Percentiles rank a stretch among this genome's conserved stretches.
Evolutionary conservation across 371 early-diverging fungal genomes (phyloP).

Genomic region (Syncephalastrum sp.): DNA sequence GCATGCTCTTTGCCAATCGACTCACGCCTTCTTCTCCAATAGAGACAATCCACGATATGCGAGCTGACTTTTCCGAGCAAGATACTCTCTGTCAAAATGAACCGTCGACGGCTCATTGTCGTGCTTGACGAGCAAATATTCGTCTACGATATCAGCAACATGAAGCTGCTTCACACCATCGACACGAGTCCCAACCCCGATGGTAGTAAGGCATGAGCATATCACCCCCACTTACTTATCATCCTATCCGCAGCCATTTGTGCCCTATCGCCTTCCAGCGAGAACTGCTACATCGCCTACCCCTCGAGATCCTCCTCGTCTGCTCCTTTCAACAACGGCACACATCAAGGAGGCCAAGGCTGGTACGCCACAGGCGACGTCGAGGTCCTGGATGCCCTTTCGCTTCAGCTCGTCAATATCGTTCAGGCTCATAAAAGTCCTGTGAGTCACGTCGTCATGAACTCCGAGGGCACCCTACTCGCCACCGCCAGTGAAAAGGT

Average conservation of each 20-base stretch:
- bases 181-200: constrained; percentile 90
- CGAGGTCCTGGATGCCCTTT: constrained; percentile 83
- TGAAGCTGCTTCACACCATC: constrained; percentile 93
- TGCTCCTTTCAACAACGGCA: constrained; percentile 37
- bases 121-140: constrained; percentile 91
- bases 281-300: constrained; percentile 93
- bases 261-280: constrained; percentile 90
- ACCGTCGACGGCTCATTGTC: constrained; percentile 88
- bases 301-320: constrained; percentile 67
- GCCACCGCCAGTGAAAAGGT: constrained; percentile 96
- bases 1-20: neutral
- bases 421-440: constrained; percentile 94
- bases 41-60: constrained; percentile 94
- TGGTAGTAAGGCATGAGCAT: constrained; percentile 46
- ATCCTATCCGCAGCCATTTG: constrained; percentile 66
- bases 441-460: constrained; percentile 81
- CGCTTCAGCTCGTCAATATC: constrained; percentile 84
- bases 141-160: constrained; percentile 93
- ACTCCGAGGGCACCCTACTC: constrained; percentile 86
- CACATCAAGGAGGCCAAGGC: constrained; percentile 2
- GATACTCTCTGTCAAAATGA: constrained; percentile 92
- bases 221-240: neutral
- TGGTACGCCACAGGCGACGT: constrained; percentile 71
- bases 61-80: constrained; percentile 92
- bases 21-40: constrained; percentile 1